These are phyloP conservation scores for Pelargonium myrrhifolium DNA, from an alignment of 441 rosid species.

Conservation along the genomic window DNA sequence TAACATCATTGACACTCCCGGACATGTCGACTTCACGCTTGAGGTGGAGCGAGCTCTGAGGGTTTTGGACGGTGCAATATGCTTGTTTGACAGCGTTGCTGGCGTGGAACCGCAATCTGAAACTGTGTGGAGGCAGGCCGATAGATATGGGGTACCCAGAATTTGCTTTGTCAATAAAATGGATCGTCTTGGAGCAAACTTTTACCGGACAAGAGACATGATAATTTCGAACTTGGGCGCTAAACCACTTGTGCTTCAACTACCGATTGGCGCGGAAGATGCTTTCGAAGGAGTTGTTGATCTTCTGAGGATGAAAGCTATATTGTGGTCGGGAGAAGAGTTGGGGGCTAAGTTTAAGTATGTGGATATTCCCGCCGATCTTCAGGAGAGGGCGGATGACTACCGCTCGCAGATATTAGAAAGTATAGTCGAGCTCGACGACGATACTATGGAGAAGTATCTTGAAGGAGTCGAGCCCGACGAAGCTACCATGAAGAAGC, in stretches of 20 bases:
- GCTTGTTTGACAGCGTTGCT: slow-evolving; percentile 96
- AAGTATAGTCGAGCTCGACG: slow-evolving; percentile 68
- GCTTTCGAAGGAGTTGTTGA: slow-evolving; percentile 69
- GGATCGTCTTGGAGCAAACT: slow-evolving; percentile 96
- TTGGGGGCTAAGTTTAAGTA: slow-evolving; percentile 84
- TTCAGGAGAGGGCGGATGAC: slow-evolving; percentile 65
- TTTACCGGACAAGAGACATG: slow-evolving; percentile 89
- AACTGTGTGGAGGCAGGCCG: slow-evolving; percentile 99
- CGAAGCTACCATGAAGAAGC: slow-evolving; percentile 57
- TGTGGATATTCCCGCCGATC: slow-evolving; percentile 71
- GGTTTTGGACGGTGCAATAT: slow-evolving; percentile 89
- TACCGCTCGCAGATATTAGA: slow-evolving; percentile 68
- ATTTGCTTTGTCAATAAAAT: slow-evolving; percentile 93
- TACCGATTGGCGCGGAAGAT: slow-evolving; percentile 93
- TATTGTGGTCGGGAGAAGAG: slow-evolving; percentile 92
- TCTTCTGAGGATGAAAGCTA: slow-evolving; percentile 81
- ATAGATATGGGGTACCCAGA: slow-evolving; percentile 89
- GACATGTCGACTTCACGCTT: slow-evolving; percentile 93
- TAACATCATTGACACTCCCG: slow-evolving; percentile 92
- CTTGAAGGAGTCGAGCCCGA: slow-evolving; percentile 89
- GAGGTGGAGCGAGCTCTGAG: slow-evolving; percentile 95
- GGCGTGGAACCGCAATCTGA: slow-evolving; percentile 99
- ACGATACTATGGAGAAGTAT: slow-evolving; percentile 83
- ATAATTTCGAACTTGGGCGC: slow-evolving; percentile 89
- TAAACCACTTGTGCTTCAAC: slow-evolving; percentile 76